Conservation (phyloP, 1,284 basidiomycete genomes). For the Tausonia pullulans region DNA sequence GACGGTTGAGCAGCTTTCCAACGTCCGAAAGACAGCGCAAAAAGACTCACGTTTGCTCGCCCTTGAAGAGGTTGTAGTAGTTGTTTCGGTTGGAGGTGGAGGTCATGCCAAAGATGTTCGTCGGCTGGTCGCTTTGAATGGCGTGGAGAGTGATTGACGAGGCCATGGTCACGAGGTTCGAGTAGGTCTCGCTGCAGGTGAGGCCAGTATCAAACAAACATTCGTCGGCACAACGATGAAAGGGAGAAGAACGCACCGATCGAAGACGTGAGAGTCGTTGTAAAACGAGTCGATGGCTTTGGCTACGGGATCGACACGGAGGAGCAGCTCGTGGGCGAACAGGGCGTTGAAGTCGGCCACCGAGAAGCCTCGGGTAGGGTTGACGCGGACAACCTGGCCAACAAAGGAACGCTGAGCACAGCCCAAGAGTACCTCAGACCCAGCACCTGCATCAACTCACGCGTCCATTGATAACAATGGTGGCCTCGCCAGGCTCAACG, state of each 20-base stretch:
- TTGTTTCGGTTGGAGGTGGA: neutral
- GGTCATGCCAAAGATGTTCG: conserved; percentile 7
- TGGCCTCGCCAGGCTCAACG: conserved; percentile 47
- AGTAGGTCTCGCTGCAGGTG: conserved; percentile 41
- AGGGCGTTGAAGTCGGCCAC: conserved; percentile 57
- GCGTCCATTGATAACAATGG: conserved; percentile 66
- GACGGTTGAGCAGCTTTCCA: neutral
- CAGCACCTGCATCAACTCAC: conserved; percentile 36
- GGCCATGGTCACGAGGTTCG: conserved; percentile 50
- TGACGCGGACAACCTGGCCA: conserved; percentile 37
- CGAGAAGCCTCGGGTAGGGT: conserved; percentile 46
- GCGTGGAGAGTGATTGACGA: conserved; percentile 56
- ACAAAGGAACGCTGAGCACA: too few species aligned
- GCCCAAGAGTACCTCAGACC: too few species aligned
- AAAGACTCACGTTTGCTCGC: conserved; percentile 1
- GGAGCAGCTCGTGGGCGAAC: conserved; percentile 57
- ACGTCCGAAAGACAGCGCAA: neutral
- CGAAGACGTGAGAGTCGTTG: conserved; percentile 36
- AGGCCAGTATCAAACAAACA: neutral
- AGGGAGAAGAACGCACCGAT: conserved; percentile 35
- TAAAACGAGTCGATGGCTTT: conserved; percentile 49
- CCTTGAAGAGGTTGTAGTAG: conserved; percentile 1
- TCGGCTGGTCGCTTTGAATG: neutral
- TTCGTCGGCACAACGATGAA: neutral
- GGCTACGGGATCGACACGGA: conserved; percentile 55